These are phyloP conservation scores for Bigelowiella natans DNA, from an alignment of 78 protist species.

Conservation along the genomic window DNA sequence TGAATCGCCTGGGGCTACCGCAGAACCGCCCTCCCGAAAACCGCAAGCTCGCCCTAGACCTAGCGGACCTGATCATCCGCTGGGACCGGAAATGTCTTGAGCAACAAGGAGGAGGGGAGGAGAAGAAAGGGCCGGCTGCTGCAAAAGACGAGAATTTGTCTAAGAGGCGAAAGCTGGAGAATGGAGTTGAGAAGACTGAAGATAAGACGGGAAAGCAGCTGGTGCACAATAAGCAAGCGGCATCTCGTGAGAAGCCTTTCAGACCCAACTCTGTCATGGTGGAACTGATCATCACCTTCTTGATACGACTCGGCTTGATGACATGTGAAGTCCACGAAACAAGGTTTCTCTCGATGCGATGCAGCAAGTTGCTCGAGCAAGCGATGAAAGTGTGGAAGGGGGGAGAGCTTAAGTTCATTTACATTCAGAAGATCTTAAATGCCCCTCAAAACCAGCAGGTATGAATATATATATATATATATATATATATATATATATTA, in stretches of 20 bases:
- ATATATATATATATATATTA: too few relatives aligned
- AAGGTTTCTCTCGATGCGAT: not conserved
- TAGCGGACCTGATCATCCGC: constrained; percentile 59
- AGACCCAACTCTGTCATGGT: constrained; percentile 15
- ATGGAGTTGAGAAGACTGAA: not conserved
- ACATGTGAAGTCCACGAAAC: not conserved
- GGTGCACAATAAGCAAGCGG: not conserved
- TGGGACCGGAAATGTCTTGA: constrained; percentile 51
- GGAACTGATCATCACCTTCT: constrained; percentile 28
- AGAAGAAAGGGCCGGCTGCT: not conserved
- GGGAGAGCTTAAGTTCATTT: not conserved
- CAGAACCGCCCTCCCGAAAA: constrained; percentile 50
- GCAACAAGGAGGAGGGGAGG: not conserved
- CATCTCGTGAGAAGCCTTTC: not conserved
- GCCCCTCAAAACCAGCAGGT: not conserved
- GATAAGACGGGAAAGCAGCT: not conserved
- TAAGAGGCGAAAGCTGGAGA: not conserved
- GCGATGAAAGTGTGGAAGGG: constrained; percentile 5
- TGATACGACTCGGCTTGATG: constrained; percentile 13
- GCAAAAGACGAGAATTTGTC: not conserved
- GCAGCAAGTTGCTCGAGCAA: not conserved
- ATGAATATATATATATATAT: too few relatives aligned
- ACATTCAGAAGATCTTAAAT: not conserved
- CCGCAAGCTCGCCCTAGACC: constrained; percentile 58
- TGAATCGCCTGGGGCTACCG: constrained; percentile 58